Evolutionary conservation across 208 protist species (phyloP).

Genomic region (Trypanosoma caninum): DNA sequence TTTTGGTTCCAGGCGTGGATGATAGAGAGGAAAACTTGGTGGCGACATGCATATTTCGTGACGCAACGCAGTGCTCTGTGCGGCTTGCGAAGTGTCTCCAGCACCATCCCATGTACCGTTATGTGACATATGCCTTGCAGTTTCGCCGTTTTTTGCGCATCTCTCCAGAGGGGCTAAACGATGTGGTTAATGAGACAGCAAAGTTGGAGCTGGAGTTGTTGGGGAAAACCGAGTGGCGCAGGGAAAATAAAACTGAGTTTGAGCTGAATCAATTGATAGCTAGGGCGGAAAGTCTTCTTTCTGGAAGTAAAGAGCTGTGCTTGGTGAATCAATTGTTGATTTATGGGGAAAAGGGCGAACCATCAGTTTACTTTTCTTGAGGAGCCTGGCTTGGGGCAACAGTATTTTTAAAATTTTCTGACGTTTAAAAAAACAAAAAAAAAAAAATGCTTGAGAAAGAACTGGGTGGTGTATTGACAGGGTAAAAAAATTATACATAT

Average conservation of each 20-base stretch:
- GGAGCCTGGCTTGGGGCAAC: neutral
- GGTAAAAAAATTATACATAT: neutral
- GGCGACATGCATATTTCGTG: slow-evolving; percentile 53
- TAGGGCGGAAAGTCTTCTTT: slow-evolving; percentile 31
- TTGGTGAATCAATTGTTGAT: slow-evolving; percentile 38
- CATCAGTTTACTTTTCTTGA: slow-evolving; percentile 8
- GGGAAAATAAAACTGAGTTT: slow-evolving; percentile 1
- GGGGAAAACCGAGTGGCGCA: slow-evolving; percentile 17
- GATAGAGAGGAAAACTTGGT: slow-evolving; percentile 60
- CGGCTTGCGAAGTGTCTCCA: slow-evolving; percentile 50
- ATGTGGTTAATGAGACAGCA: slow-evolving; percentile 10
- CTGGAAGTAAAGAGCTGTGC: slow-evolving; percentile 31
- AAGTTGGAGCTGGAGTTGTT: slow-evolving; percentile 13
- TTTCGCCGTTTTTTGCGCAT: slow-evolving; percentile 53
- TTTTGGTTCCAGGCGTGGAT: slow-evolving; percentile 57
- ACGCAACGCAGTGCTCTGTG: slow-evolving; percentile 59
- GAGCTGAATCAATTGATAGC: slow-evolving; percentile 14
- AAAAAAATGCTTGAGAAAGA: neutral
- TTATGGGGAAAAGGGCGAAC: neutral
- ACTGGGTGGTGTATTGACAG: neutral
- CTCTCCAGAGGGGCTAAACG: slow-evolving; percentile 9
- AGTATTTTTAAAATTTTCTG: neutral
- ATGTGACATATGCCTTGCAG: slow-evolving; percentile 62
- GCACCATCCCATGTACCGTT: slow-evolving; percentile 50
- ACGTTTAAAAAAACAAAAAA: neutral